Conservation (phyloP, 2,329 filamentous ascomycete genomes). For the Exophiala mesophila region DNA sequence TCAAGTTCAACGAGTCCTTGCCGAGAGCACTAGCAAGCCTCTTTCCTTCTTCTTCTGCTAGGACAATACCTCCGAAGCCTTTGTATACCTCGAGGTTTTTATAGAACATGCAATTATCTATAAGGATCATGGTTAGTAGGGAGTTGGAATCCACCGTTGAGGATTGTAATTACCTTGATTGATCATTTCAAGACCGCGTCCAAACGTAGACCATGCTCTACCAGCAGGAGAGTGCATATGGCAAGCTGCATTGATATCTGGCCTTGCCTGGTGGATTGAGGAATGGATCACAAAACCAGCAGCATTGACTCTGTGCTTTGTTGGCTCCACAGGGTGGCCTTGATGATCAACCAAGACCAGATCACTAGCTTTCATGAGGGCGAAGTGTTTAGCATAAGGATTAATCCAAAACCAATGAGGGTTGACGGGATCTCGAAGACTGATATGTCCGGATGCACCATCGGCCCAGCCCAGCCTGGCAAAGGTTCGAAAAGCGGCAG, state of each 20-base stretch:
- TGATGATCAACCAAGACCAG: constrained; percentile 61
- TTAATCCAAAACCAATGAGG: constrained; percentile 67
- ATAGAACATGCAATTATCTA: constrained; percentile 29
- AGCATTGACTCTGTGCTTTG: no score
- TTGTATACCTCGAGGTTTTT: constrained; percentile 61
- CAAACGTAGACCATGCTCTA: constrained; percentile 64
- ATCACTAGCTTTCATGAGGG: constrained; percentile 58
- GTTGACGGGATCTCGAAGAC: constrained; percentile 59
- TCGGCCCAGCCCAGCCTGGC: constrained; percentile 61
- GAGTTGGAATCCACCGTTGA: no score
- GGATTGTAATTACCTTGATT: constrained; percentile 25
- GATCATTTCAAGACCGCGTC: no score
- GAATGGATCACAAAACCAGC: constrained; percentile 67
- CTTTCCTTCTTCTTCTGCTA: constrained; percentile 58
- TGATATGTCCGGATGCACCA: constrained; percentile 64
- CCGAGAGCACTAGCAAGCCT: constrained; percentile 49
- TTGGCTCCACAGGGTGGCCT: no score
- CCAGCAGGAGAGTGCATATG: constrained; percentile 62
- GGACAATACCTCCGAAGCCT: constrained; percentile 59
- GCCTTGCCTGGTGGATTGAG: constrained; percentile 61
- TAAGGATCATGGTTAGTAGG: constrained; percentile 61
- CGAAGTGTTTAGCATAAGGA: constrained; percentile 59
- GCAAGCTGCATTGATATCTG: constrained; percentile 61
- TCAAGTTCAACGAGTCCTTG: constrained; percentile 18
- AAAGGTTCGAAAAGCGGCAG: constrained; percentile 63